These are phyloP conservation scores for Phaeoacremonium minimum DNA, from an alignment of 2,329 filamentous ascomycete species.

Conservation along the genomic window DNA sequence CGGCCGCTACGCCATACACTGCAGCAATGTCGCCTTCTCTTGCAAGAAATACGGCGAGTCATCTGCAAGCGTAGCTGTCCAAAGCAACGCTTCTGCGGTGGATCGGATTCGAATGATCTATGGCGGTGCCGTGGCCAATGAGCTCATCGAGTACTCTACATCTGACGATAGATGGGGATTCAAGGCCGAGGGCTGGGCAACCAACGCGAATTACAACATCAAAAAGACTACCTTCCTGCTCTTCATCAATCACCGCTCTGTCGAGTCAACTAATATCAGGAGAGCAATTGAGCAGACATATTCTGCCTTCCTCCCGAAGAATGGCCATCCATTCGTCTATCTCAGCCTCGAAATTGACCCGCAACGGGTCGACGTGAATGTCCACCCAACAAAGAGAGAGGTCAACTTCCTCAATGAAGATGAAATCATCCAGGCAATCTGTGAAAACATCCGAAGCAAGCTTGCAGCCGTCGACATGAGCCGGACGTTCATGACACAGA, in stretches of 20 bases:
- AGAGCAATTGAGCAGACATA: slow-evolving; percentile 92
- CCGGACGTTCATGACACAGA: slow-evolving; percentile 91
- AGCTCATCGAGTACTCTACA: slow-evolving; percentile 72
- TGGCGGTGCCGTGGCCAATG: slow-evolving; percentile 78
- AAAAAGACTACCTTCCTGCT: slow-evolving; percentile 85
- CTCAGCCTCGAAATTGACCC: slow-evolving; percentile 91
- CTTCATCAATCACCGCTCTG: slow-evolving; percentile 94
- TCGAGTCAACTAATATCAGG: slow-evolving; percentile 84
- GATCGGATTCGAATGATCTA: slow-evolving; percentile 92
- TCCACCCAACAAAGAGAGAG: slow-evolving; percentile 94
- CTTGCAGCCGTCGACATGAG: slow-evolving; percentile 88
- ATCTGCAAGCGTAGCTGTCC: slow-evolving; percentile 75
- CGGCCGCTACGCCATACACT: slow-evolving; percentile 90
- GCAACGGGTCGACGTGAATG: slow-evolving; percentile 89
- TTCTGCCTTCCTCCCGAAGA: slow-evolving; percentile 81
- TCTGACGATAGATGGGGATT: slow-evolving; percentile 79
- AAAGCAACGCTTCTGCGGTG: slow-evolving; percentile 63
- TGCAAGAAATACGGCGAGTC: slow-evolving; percentile 96
- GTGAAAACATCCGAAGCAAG: slow-evolving; percentile 70
- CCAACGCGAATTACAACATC: slow-evolving; percentile 90
- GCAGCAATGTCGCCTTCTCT: slow-evolving; percentile 84
- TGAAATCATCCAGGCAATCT: slow-evolving; percentile 85
- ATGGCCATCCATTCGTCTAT: slow-evolving; percentile 90
- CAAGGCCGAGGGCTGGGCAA: slow-evolving; percentile 74
- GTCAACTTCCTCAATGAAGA: slow-evolving; percentile 98